These are phyloP conservation scores for Intubia oerlemansii DNA, from an alignment of 2,329 filamentous ascomycete genomes.

Conservation along the genomic window DNA sequence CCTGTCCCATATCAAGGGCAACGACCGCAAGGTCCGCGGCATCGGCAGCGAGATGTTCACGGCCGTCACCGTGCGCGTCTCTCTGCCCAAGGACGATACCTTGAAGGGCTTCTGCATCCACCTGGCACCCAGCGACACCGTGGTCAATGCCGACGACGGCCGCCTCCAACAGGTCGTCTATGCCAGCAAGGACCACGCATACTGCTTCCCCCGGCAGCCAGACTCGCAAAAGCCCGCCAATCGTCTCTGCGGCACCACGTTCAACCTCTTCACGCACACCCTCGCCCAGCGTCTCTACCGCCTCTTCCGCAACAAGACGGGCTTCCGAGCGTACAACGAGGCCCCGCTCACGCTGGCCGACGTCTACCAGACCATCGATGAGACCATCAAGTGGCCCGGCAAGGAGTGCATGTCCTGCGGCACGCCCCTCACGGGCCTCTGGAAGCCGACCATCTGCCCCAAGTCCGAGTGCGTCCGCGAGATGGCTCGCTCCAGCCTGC, in stretches of 20 bases:
- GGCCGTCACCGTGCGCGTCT: slow-evolving; percentile 9
- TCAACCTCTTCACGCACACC: slow-evolving; percentile 8
- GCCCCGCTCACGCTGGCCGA: neutral
- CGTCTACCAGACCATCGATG: slow-evolving; percentile 5
- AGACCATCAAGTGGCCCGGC: slow-evolving; percentile 6
- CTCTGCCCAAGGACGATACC: neutral
- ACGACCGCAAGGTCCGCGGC: slow-evolving; percentile 6
- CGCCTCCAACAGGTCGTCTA: slow-evolving; percentile 2
- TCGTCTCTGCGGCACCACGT: slow-evolving; percentile 6
- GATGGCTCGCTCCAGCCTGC: slow-evolving; percentile 6
- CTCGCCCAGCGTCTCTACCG: slow-evolving; percentile 7
- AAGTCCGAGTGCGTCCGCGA: slow-evolving; percentile 4
- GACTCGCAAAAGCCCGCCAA: neutral
- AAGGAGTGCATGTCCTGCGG: slow-evolving; percentile 7
- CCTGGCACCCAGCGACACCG: slow-evolving; percentile 6
- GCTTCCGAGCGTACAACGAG: too few species aligned
- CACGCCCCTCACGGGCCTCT: slow-evolving; percentile 3
- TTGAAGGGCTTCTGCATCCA: slow-evolving; percentile 9
- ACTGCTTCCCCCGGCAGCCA: slow-evolving; percentile 4
- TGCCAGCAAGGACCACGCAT: slow-evolving; percentile 1
- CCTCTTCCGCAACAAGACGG: slow-evolving; percentile 3
- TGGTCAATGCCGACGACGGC: neutral
- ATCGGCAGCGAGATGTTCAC: slow-evolving; percentile 7
- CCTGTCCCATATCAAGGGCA: slow-evolving; percentile 6
- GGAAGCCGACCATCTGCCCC: slow-evolving; percentile 8